Base-by-base conservation (phyloP, 768 basidiomycete species). In the Hypsizygus marmoreus region DNA sequence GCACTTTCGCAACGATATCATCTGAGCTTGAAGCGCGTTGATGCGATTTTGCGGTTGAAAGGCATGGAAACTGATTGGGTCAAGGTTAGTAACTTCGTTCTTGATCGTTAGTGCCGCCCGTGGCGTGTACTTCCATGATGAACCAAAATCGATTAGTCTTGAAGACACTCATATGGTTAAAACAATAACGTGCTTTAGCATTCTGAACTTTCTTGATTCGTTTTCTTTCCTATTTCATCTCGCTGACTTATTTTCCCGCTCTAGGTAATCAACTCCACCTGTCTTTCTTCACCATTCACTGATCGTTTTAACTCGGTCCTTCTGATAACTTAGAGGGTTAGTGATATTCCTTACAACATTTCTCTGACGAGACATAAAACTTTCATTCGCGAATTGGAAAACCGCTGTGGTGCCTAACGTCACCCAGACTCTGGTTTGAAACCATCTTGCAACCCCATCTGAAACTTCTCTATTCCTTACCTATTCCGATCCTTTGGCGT, bases 91-190 rank as follows among this genome's bases (percentile, higher is more conserved):
- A 28, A 49, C 40, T 7, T 29, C 46, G 53, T 47, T 37, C 40
- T 26, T 54, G 31, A 33, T 20, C 38, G 54, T 51, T 50, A 50
- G 51, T 57, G 37, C 54, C 46, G 33, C 38, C 42, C 36, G 14
- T 40, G 42, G 25, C 47, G 42, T 23, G 37, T 45, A 25, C 52
- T 43, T 43, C 54, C 22, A 62, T 69, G 69, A 77, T 83, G 85
- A 82, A 79, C 70, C 67, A 66, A 68, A 77, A 77, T 76, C 86
- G 92, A 94, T 95, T 95, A 94, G 91, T 95, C 90, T 91, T 91
- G 66, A 85, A 91, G 91, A 91, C 85, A 58, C 51, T 52, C 51
- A 64, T 69, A 79, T 89, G 88, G 86, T 90, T 89, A 81, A 71
- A 81, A 61, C 62, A 56, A 49, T 45, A 49, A 41, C 45, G 45